Percentiles rank a stretch among this genome's conserved stretches.
phyloP scores from a whole-genome alignment of 2,329 filamentous ascomycete species.

The Teratosphaeria pseudoeucalypti region DNA sequence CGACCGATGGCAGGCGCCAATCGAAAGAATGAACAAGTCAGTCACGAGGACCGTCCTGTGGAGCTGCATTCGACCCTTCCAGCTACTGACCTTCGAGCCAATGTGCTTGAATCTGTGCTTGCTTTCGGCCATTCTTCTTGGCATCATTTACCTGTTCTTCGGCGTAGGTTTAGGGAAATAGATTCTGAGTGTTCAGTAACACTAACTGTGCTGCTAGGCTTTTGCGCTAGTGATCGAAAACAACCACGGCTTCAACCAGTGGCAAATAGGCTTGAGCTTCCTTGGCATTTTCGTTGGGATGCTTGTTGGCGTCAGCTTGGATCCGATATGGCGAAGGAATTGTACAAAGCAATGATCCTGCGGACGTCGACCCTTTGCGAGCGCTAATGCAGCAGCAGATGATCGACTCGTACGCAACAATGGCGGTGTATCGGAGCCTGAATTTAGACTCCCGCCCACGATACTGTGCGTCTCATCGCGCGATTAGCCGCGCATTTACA shows the following conservation, averaged over 20 bases:
- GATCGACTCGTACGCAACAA: constrained; percentile 44
- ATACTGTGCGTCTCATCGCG: constrained; percentile 23
- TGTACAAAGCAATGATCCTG: constrained; percentile 19
- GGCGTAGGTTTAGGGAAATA: constrained; percentile 32
- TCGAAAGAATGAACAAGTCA: constrained; percentile 62
- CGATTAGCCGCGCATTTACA: constrained; percentile 4
- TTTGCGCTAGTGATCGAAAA: constrained; percentile 69
- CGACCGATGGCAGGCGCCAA: constrained; percentile 62
- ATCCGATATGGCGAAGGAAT: constrained; percentile 56
- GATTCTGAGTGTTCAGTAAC: too few species aligned
- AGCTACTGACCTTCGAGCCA: constrained; percentile 61
- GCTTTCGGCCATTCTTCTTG: constrained; percentile 74
- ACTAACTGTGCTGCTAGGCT: constrained; percentile 34
- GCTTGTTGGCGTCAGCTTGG: constrained; percentile 49
- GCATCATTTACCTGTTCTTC: constrained; percentile 84
- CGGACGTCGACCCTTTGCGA: background rate
- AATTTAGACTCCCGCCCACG: constrained; percentile 68
- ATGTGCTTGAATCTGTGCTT: constrained; percentile 78
- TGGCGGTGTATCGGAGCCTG: constrained; percentile 62
- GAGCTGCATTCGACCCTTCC: constrained; percentile 56
- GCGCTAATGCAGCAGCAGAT: constrained; percentile 23
- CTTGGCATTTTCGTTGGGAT: constrained; percentile 61
- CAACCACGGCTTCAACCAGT: constrained; percentile 66
- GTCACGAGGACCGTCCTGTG: constrained; percentile 44
- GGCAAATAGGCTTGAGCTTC: constrained; percentile 72